Evolutionary conservation across 2,329 filamentous ascomycete species (phyloP).

Genomic region (Dryadomyces quercus-mongolicae): DNA sequence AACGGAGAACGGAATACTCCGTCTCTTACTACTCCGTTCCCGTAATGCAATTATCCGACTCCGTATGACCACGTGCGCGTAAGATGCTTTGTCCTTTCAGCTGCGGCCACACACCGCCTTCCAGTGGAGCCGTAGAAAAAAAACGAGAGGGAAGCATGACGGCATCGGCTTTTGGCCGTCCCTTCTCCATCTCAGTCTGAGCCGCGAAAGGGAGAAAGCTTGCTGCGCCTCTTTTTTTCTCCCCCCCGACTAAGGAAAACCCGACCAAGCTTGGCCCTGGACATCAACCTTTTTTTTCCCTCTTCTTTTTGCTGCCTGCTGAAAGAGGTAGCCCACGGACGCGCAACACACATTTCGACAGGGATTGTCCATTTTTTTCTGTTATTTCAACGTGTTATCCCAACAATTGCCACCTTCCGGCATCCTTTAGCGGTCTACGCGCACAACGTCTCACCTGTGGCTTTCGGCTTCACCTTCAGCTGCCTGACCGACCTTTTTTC

Average conservation of each 20-base stretch:
- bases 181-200: not conserved
- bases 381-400: no score
- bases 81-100: no score
- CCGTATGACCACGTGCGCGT: no score
- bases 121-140: not conserved
- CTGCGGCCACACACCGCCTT: not conserved
- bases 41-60: no score
- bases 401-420: no score
- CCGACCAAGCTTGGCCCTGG: not conserved
- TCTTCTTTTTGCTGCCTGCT: not conserved
- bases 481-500: not conserved
- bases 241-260: not conserved
- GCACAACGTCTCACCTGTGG: not conserved
- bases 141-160: not conserved
- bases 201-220: not conserved
- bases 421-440: not conserved
- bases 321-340: no score
- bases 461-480: no score
- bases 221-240: slow-evolving; percentile 5
- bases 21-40: no score
- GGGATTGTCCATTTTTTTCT: no score
- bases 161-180: not conserved
- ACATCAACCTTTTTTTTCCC: not conserved
- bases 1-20: no score
- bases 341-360: no score